phyloP scores from a whole-genome alignment of 2,329 filamentous ascomycete genomes.

The Cladophialophora carrionii region DNA sequence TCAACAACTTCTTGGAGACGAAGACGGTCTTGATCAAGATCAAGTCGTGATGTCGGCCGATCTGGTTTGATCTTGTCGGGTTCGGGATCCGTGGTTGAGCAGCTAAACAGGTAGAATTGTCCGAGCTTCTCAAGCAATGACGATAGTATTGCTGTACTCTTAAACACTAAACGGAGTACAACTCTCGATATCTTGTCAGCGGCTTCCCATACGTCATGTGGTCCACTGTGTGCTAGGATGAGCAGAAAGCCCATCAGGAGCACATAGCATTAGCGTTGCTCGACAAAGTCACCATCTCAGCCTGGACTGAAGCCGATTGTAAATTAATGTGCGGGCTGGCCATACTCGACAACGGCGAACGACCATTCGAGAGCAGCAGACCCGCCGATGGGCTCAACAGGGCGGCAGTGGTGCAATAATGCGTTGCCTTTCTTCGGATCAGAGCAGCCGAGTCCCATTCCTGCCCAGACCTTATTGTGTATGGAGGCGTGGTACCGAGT shows the following conservation, averaged over 20 bases:
- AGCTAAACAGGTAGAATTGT: neutral
- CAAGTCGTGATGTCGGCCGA: slow-evolving; percentile 2
- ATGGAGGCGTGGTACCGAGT: no score
- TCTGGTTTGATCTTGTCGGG: neutral
- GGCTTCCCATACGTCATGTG: no score
- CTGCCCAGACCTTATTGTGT: no score
- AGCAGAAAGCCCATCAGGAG: neutral
- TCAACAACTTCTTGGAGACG: slow-evolving; percentile 63
- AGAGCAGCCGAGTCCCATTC: neutral
- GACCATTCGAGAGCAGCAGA: neutral
- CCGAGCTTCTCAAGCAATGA: no score
- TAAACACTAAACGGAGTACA: neutral
- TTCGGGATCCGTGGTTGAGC: neutral
- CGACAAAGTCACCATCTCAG: neutral
- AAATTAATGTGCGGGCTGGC: neutral
- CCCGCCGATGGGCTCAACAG: neutral
- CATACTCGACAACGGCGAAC: neutral
- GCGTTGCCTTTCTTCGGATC: neutral
- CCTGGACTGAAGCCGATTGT: neutral
- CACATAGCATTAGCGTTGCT: neutral
- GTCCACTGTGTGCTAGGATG: neutral
- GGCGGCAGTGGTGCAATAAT: neutral
- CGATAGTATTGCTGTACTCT: neutral
- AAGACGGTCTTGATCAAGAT: slow-evolving; percentile 57
- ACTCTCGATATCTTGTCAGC: neutral